Conservation (phyloP, 345 rosid species). For the Lumnitzera littorea region DNA sequence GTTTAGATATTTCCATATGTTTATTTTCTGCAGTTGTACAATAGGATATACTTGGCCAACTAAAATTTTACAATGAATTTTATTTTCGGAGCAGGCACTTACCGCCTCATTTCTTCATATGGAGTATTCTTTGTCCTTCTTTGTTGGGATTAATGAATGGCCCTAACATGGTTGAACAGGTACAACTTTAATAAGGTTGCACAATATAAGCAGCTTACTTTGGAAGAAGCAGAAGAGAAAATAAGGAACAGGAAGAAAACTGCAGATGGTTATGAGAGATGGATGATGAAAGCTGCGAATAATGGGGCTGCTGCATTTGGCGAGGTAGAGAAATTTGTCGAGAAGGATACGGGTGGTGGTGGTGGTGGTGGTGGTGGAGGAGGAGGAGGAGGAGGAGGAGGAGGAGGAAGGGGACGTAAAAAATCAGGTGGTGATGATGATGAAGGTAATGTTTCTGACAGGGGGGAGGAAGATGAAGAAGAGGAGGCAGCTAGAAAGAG, state of each 20-base stretch:
- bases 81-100: neutral
- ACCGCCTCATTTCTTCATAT: neutral
- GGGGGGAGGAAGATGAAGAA: conserved; percentile 91
- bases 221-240: conserved; percentile 99
- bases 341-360: conserved; percentile 36
- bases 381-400: conserved; percentile 46
- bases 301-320: conserved; percentile 96
- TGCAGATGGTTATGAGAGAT: conserved; percentile 94
- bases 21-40: neutral
- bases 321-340: conserved; percentile 66
- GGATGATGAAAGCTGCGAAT: conserved; percentile 99
- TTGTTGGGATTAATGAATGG: conserved; percentile 5
- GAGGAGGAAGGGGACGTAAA: conserved; percentile 72
- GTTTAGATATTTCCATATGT: conserved; percentile 1
- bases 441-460: conserved; percentile 79
- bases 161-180: conserved; percentile 21
- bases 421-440: conserved; percentile 71
- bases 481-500: conserved; percentile 82
- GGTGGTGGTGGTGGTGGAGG: conserved; percentile 19
- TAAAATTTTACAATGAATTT: too few relatives aligned
- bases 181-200: conserved; percentile 90
- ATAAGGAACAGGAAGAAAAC: conserved; percentile 92
- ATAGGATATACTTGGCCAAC: too few relatives aligned
- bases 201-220: conserved; percentile 91
- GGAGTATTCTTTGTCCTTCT: neutral